A percentile compares a stretch with the other conserved stretches of the same genome.
Evolutionary conservation across 176 grass and related monocot genomes (phyloP).

Genomic region (Aegilops speltoides): DNA sequence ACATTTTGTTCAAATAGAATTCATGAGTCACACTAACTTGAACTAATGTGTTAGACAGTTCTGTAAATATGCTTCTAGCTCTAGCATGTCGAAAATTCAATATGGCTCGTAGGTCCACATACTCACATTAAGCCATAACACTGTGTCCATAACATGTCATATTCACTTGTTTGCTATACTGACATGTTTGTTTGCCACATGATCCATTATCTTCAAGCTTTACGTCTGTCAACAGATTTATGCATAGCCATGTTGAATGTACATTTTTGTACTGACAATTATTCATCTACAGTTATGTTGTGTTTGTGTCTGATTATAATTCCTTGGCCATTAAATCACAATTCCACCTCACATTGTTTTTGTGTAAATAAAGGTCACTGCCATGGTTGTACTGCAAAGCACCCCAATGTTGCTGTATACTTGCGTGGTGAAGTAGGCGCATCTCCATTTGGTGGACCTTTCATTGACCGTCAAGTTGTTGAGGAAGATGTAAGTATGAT

Average conservation of each 20-base stretch:
- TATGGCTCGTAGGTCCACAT: neutral
- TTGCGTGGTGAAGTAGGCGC: neutral
- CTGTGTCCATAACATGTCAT: neutral
- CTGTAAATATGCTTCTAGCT: neutral
- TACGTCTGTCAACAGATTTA: neutral
- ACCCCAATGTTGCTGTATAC: slow-evolving; percentile 3
- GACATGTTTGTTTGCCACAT: neutral
- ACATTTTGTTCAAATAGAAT: neutral
- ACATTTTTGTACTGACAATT: neutral
- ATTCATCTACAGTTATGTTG: neutral
- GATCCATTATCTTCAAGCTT: neutral
- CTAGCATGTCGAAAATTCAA: neutral
- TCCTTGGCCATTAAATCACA: neutral
- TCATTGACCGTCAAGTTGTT: neutral
- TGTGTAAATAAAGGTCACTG: neutral
- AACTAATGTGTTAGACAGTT: neutral
- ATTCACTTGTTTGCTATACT: neutral
- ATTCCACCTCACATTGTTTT: neutral
- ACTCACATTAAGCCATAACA: neutral
- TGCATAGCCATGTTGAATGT: neutral
- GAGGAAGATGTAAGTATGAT: neutral
- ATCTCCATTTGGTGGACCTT: neutral
- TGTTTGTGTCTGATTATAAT: neutral
- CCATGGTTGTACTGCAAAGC: neutral
- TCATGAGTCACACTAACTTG: neutral